Evolutionary conservation across 192 early-diverging fungal species (phyloP).

Genomic region (Linnemannia exigua): DNA sequence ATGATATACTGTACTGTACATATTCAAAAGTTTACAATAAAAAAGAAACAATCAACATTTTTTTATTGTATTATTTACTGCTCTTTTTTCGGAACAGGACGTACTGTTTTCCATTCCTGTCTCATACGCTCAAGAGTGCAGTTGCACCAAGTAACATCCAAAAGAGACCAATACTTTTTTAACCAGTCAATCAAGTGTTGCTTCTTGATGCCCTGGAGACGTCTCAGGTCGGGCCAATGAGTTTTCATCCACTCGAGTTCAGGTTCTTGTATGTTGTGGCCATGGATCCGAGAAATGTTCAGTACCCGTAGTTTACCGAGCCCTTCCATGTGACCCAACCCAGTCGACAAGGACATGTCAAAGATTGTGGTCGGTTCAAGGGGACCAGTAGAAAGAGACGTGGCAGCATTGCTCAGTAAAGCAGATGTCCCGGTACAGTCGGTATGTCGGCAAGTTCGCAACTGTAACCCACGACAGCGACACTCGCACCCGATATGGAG

Average conservation of each 20-base stretch:
- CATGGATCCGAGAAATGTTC: slow-evolving; percentile 16
- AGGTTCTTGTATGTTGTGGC: slow-evolving; percentile 16
- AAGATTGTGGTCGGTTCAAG: neutral
- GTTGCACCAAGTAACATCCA: neutral
- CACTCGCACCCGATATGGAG: slow-evolving; percentile 13
- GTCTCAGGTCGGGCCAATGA: neutral
- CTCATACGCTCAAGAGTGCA: neutral
- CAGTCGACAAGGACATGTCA: slow-evolving; percentile 14
- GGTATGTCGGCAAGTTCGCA: neutral
- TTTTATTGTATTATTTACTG: no score
- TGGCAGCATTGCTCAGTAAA: no score
- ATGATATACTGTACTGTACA: no score
- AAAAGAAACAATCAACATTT: no score
- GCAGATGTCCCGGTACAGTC: neutral
- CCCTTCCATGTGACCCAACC: slow-evolving; percentile 9
- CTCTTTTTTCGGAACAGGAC: neutral
- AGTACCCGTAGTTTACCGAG: neutral
- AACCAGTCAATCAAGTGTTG: neutral
- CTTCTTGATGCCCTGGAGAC: neutral
- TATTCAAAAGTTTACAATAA: no score
- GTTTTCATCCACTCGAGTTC: slow-evolving; percentile 26
- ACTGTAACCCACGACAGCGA: slow-evolving; percentile 3
- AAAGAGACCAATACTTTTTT: neutral
- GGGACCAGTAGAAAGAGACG: no score
- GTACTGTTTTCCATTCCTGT: neutral